Evolutionary conservation across 805 yeast genomes (phyloP), one percentile per base, ranked within the genome.

Genomic region (Pichia kluyveri): DNA sequence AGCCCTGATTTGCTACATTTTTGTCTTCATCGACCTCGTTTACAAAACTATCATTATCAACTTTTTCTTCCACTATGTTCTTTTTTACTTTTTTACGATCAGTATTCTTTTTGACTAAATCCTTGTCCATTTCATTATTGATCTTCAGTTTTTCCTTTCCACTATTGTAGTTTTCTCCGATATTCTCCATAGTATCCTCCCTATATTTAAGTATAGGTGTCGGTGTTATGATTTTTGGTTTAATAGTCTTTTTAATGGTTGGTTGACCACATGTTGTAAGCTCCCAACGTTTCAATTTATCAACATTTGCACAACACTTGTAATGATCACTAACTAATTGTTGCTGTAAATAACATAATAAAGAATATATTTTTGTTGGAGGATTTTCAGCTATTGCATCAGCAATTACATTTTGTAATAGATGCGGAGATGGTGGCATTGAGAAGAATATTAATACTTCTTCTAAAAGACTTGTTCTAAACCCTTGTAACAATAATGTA

Each of bases 371-470:
- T 44, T 55, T 59, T 4, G 39, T 12, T 8, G 27, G 5, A 8
- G 28, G 17, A 15, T 41, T n/a, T 4, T 7, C 43, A 19, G 46
- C 27, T n/a, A 55, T 52, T 7, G 55, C 49, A 14, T 55, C 55
- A 2, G 38, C 15, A 15, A 60, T 48, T 19, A 50, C 41, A 30
- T 50, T 38, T 38, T 44, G 47, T 30, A 61, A 47, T 18, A 51
- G 46, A 48, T 60, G 65, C 0, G 62, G 62, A 2, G 61, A 54
- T 8, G 61, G 58, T 2, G 60, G 56, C 10, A 52, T 51, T 2
- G 59, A 46, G 34, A 59, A 60, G 44, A 52, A 55, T 32, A 59
- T 44, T 31, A 61, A 44, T 23, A 59, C 61, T 30, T 60, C 61
- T 10, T 56, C 52, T 6, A 61, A 36, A 18, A 60, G 48, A 15